A percentile compares a stretch with the other conserved stretches of the same genome.
These are phyloP conservation scores for Platanus orientalis DNA, from an alignment of 164 flowering plant species.

Conservation along the genomic window DNA sequence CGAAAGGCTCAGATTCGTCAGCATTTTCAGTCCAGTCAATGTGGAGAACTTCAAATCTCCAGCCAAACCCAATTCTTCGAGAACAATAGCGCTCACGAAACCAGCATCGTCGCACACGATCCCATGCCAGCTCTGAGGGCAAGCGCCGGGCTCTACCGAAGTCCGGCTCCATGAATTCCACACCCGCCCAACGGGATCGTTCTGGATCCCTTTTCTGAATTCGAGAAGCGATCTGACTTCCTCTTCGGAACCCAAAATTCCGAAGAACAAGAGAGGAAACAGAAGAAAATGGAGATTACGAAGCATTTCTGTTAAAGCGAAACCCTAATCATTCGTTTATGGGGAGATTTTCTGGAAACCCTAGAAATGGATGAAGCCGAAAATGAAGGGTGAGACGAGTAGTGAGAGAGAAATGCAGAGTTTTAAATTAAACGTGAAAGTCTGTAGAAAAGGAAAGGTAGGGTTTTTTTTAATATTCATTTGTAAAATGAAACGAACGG, in stretches of 20 bases:
- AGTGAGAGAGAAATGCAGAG: neutral
- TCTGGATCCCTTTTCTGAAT: slow-evolving; percentile 76
- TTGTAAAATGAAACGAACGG: neutral
- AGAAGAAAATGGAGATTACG: slow-evolving; percentile 9
- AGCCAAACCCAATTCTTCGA: slow-evolving; percentile 47
- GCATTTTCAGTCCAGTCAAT: slow-evolving; percentile 42
- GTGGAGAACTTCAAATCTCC: slow-evolving; percentile 82
- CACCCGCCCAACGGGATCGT: slow-evolving; percentile 49
- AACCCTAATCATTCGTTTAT: slow-evolving; percentile 22
- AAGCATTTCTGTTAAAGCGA: slow-evolving; percentile 18
- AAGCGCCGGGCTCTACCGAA: slow-evolving; percentile 21
- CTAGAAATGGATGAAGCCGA: slow-evolving; percentile 11
- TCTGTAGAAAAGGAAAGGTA: neutral
- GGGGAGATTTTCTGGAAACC: slow-evolving; percentile 14
- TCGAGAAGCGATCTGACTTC: slow-evolving; percentile 66
- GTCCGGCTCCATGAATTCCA: slow-evolving; percentile 38
- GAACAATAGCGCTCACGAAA: slow-evolving; percentile 36
- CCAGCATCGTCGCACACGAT: slow-evolving; percentile 45
- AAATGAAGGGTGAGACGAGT: neutral
- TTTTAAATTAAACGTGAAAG: neutral
- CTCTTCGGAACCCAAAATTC: slow-evolving; percentile 14
- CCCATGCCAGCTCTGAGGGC: slow-evolving; percentile 64
- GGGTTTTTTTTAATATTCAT: no score
- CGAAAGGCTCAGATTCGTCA: slow-evolving; percentile 59
- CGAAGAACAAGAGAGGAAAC: neutral